Base-by-base conservation (phyloP, 441 rosid genomes). In the Gossypium aridum region DNA sequence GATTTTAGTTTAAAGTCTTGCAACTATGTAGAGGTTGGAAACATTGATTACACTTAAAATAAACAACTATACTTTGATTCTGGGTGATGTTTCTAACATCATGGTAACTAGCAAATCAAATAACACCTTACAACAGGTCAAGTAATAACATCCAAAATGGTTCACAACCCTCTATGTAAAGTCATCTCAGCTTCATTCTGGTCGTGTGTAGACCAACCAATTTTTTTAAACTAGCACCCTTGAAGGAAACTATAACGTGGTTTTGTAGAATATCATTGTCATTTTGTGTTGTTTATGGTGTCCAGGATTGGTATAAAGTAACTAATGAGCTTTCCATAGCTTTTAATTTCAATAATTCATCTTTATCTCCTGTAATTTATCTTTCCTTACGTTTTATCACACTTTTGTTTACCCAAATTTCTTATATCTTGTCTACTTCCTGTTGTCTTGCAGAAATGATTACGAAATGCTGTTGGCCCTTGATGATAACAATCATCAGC, bases 401-500 rank as follows among this genome's bases (percentile, higher is more conserved):
- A 12, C 59, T 28, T 70, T 43, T 0, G 6, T 7, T 45, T 66
- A 59, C 20, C 16, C 7, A 57, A 72, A 65, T 67, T 43, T 72
- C 7, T 54, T 45, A 66, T 20, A 31, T 47, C 17, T 31, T 59
- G 19, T 26, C 12, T 61, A 47, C 25, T 75, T 51, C 43, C 39
- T 59, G 34, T 70, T 73, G 37, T 72, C 59, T 71, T 72, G 84
- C 92, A 95, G 99, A 77, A 85, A 86, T 79, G 99, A 95, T 81
- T 95, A 95, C 78, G 99, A 95, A 79, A 83, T 95, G 90, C 82
- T 95, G 70, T 84, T 91, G 87, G 91, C 97, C 53, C 93, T 95
- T 62, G 99, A 95, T 81, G 95, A 92, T 71, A 87, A 89, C 82
- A 87, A 79, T 72, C 67, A 61, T 79, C 88, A 73, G 39, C 84